These are phyloP conservation scores for Fusarium anthophilum DNA, from an alignment of 2,329 filamentous ascomycete genomes.

Conservation along the genomic window DNA sequence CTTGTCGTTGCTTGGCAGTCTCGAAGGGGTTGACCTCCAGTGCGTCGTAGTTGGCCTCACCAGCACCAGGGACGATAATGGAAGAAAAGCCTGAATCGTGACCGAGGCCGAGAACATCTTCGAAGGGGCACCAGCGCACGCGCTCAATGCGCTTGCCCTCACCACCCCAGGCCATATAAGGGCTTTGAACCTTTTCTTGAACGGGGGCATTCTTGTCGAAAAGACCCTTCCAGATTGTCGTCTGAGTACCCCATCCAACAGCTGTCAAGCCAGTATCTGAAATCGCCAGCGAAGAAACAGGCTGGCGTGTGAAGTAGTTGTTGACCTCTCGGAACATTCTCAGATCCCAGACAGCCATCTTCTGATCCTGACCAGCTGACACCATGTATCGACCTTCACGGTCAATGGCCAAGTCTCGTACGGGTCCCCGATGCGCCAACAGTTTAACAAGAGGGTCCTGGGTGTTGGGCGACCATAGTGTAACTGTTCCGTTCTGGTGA, in stretches of 20 bases:
- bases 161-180: slow-evolving; percentile 93
- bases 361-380: slow-evolving; percentile 86
- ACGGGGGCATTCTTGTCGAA: slow-evolving; percentile 77
- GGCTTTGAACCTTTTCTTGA: slow-evolving; percentile 83
- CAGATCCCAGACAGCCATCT: slow-evolving; percentile 96
- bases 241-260: slow-evolving; percentile 89
- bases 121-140: slow-evolving; percentile 91
- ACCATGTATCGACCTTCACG: slow-evolving; percentile 96
- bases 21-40: slow-evolving; percentile 96
- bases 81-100: slow-evolving; percentile 90
- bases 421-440: slow-evolving; percentile 87
- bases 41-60: slow-evolving; percentile 95
- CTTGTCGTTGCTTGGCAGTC: slow-evolving; percentile 89
- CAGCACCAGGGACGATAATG: slow-evolving; percentile 91
- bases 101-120: slow-evolving; percentile 88
- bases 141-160: slow-evolving; percentile 84
- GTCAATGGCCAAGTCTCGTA: slow-evolving; percentile 85
- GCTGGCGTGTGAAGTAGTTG: slow-evolving; percentile 84
- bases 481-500: slow-evolving; percentile 94
- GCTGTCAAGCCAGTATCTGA: slow-evolving; percentile 89
- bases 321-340: slow-evolving; percentile 93
- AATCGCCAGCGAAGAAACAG: slow-evolving; percentile 84
- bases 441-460: slow-evolving; percentile 89
- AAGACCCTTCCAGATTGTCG: slow-evolving; percentile 90
- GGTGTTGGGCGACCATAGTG: slow-evolving; percentile 94